These are phyloP conservation scores for Penicillium nucicola DNA, from an alignment of 495 filamentous ascomycete genomes.

Conservation along the genomic window DNA sequence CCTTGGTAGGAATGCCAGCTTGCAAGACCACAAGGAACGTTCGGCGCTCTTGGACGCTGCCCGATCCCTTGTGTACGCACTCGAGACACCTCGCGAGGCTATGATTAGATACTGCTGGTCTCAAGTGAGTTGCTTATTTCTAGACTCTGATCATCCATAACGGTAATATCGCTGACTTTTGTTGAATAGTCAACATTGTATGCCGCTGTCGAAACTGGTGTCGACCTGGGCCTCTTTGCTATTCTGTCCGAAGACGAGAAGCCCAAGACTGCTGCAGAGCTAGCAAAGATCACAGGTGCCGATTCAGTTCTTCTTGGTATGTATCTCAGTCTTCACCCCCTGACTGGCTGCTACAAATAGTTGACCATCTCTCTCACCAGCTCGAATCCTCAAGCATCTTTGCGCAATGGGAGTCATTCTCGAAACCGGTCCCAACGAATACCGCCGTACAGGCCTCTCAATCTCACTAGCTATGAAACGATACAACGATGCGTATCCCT, in stretches of 20 bases:
- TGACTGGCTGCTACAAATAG: not conserved
- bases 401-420: conserved; percentile 47
- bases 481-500: conserved; percentile 33
- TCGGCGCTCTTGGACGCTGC: conserved; percentile 27
- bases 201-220: conserved; percentile 30
- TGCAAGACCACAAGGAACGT: conserved; percentile 15
- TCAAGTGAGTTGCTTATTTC: conserved; percentile 23
- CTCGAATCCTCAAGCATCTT: conserved; percentile 46
- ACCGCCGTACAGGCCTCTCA: conserved; percentile 42
- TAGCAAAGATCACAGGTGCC: conserved; percentile 30
- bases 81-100: conserved; percentile 41
- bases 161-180: no score
- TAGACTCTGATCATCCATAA: no score
- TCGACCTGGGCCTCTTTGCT: conserved; percentile 35
- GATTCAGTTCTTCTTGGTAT: conserved; percentile 31
- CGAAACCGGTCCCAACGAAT: conserved; percentile 43
- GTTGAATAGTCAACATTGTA: conserved; percentile 18
- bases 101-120: conserved; percentile 42
- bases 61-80: conserved; percentile 27
- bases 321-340: not conserved
- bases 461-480: conserved; percentile 34
- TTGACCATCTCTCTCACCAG: conserved; percentile 2
- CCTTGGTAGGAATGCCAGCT: conserved; percentile 16
- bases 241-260: conserved; percentile 28
- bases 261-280: conserved; percentile 25